phyloP scores from a whole-genome alignment of 805 yeast genomes.

The Lachancea meyersii region DNA sequence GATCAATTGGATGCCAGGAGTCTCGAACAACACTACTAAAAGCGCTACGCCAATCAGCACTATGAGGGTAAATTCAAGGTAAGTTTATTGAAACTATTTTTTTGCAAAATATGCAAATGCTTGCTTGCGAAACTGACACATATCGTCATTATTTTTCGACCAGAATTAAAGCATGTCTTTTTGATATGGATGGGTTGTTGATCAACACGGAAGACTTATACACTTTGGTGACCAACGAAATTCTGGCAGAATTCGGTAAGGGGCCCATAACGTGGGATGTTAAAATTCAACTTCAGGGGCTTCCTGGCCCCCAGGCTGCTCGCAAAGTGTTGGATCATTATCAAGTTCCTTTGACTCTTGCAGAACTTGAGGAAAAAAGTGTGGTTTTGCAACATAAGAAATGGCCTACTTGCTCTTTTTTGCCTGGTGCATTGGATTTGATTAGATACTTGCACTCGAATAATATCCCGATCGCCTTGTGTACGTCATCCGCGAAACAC shows the following conservation, averaged over 20 bases:
- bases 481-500: conserved; percentile 68
- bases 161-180: conserved; percentile 32
- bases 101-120: neutral
- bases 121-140: neutral
- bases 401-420: conserved; percentile 61
- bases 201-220: conserved; percentile 90
- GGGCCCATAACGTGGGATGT: conserved; percentile 88
- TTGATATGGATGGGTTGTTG: conserved; percentile 92
- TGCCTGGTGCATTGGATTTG: conserved; percentile 83
- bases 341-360: conserved; percentile 58
- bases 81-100: neutral
- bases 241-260: conserved; percentile 61
- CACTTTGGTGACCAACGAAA: conserved; percentile 66
- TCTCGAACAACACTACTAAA: neutral
- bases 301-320: conserved; percentile 77
- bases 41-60: neutral
- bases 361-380: conserved; percentile 51
- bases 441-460: conserved; percentile 45
- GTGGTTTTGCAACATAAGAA: conserved; percentile 42
- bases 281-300: conserved; percentile 80
- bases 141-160: neutral
- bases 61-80: neutral
- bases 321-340: conserved; percentile 61
- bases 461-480: conserved; percentile 76
- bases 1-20: too few species aligned